A percentile compares a stretch with the other conserved stretches of the same genome.
Conservation (phyloP, 805 yeast species). For the Pichia paraexigua region DNA sequence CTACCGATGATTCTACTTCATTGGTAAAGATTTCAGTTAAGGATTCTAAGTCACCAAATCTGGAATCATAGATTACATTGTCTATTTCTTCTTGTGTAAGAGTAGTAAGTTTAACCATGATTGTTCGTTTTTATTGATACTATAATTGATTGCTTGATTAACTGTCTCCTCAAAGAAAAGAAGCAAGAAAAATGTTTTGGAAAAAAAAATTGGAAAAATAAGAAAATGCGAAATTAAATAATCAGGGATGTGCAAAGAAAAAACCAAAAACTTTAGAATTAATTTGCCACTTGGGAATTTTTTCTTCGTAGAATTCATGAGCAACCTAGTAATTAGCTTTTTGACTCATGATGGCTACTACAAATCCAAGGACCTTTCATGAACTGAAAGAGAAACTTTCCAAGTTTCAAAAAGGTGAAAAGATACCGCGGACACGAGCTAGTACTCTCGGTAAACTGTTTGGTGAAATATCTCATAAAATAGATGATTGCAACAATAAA, state of each 20-base stretch:
- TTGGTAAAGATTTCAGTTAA: constrained; percentile 60
- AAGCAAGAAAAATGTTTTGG: not conserved
- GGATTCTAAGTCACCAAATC: constrained; percentile 80
- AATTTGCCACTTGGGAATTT: no score
- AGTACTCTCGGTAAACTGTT: constrained; percentile 29
- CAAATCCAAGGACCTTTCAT: not conserved
- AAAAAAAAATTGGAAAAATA: not conserved
- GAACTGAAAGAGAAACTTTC: constrained; percentile 19
- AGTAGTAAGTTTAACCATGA: constrained; percentile 19
- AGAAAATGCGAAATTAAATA: not conserved
- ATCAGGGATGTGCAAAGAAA: no score
- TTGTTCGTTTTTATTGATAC: constrained; percentile 2
- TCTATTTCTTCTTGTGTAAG: constrained; percentile 73
- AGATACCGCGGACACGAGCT: constrained; percentile 18
- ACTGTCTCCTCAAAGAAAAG: not conserved
- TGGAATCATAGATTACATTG: constrained; percentile 71
- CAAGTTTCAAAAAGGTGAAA: constrained; percentile 18
- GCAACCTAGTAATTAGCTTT: no score
- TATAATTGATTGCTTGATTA: not conserved
- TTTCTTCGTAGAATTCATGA: no score
- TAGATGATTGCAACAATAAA: constrained; percentile 8
- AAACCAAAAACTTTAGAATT: no score
- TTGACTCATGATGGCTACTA: no score
- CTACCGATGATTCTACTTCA: constrained; percentile 36
- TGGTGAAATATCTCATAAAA: constrained; percentile 18